These are phyloP conservation scores for Torrubiellomyces zombiae DNA, from an alignment of 2,329 filamentous ascomycete species.

Conservation along the genomic window DNA sequence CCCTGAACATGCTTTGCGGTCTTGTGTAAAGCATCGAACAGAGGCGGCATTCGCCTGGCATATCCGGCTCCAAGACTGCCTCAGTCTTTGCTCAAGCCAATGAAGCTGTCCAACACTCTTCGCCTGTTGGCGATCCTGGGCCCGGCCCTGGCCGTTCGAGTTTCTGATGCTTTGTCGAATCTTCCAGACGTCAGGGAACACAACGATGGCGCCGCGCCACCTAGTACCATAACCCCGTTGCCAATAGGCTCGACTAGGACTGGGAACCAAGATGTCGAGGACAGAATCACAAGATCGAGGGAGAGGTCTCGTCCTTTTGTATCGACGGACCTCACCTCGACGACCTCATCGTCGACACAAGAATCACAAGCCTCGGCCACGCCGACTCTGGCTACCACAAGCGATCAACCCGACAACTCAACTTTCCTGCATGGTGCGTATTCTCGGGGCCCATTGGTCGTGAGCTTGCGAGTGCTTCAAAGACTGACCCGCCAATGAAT, in stretches of 20 bases:
- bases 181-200: slow-evolving; percentile 17
- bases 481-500: slow-evolving; percentile 3
- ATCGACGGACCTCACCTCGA: slow-evolving; percentile 1
- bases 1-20: slow-evolving; percentile 7
- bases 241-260: slow-evolving; percentile 1
- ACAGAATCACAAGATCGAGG: neutral
- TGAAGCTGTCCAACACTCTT: slow-evolving; percentile 18
- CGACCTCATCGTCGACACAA: slow-evolving; percentile 1
- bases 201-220: slow-evolving; percentile 9
- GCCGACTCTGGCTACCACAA: slow-evolving; percentile 4
- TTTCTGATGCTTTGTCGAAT: slow-evolving; percentile 17
- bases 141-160: slow-evolving; percentile 20
- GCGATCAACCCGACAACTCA: slow-evolving; percentile 10
- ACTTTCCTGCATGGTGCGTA: slow-evolving; percentile 18
- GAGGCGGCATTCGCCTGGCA: slow-evolving; percentile 5
- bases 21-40: slow-evolving; percentile 5
- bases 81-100: slow-evolving; percentile 3
- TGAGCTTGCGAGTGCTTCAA: neutral
- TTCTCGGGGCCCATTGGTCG: neutral
- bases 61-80: slow-evolving; percentile 2
- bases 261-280: neutral
- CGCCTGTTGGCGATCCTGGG: slow-evolving; percentile 22
- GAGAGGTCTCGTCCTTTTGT: neutral
- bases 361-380: slow-evolving; percentile 1
- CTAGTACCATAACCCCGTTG: neutral